phyloP scores from a whole-genome alignment of 495 filamentous ascomycete species.

The Penicillium paradoxum region DNA sequence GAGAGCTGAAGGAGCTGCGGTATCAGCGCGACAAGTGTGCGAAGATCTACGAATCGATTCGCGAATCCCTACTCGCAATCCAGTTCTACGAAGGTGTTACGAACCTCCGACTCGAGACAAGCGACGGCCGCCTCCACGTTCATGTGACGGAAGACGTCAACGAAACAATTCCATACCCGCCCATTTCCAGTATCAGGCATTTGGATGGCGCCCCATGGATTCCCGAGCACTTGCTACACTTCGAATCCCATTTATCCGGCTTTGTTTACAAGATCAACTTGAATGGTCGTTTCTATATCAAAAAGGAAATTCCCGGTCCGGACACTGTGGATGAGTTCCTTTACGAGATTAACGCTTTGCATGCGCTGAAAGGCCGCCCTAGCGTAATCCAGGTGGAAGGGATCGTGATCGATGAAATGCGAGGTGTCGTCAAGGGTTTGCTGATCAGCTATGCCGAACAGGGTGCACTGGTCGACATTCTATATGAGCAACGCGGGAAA shows the following conservation, averaged over 20 bases:
- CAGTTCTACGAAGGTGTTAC: slow-evolving; percentile 95
- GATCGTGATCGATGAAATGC: slow-evolving; percentile 77
- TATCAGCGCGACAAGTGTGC: slow-evolving; percentile 92
- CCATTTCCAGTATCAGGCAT: slow-evolving; percentile 68
- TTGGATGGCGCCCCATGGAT: slow-evolving; percentile 59
- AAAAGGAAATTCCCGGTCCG: slow-evolving; percentile 96
- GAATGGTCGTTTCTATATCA: slow-evolving; percentile 68
- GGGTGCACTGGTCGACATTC: slow-evolving; percentile 84
- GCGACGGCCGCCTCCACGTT: slow-evolving; percentile 84
- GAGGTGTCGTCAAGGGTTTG: slow-evolving; percentile 76
- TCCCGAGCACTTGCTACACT: slow-evolving; percentile 68
- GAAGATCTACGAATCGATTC: slow-evolving; percentile 94
- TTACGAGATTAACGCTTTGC: slow-evolving; percentile 94
- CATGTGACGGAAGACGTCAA: slow-evolving; percentile 98
- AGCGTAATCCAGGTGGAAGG: slow-evolving; percentile 87
- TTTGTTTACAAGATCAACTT: slow-evolving; percentile 94
- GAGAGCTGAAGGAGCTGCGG: slow-evolving; percentile 67
- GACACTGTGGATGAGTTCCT: slow-evolving; percentile 96
- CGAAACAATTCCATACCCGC: slow-evolving; percentile 88
- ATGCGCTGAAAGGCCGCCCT: slow-evolving; percentile 62
- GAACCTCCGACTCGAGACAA: slow-evolving; percentile 90
- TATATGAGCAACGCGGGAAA: slow-evolving; percentile 65
- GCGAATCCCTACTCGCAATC: slow-evolving; percentile 83
- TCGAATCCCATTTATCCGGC: slow-evolving; percentile 89
- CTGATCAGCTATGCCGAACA: slow-evolving; percentile 85